These are phyloP conservation scores for Trametes gibbosa DNA, from an alignment of 768 basidiomycete genomes.

Conservation along the genomic window DNA sequence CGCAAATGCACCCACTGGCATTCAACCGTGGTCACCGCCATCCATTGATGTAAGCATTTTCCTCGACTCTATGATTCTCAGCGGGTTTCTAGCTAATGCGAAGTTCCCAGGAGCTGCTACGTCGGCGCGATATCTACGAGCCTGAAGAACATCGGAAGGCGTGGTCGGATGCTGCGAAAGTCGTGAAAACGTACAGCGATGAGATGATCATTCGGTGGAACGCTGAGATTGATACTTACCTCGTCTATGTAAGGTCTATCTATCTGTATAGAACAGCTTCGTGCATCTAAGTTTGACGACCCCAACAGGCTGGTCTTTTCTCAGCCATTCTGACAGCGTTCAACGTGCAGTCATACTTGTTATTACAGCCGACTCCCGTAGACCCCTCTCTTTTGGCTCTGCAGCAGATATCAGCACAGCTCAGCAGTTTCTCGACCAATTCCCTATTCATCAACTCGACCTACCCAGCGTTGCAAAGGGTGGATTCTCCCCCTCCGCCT, in stretches of 20 bases:
- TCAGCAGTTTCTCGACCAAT: not conserved
- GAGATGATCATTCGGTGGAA: not conserved
- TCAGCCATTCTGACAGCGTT: not conserved
- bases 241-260: not conserved
- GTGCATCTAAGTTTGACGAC: too few species aligned
- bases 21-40: too few species aligned
- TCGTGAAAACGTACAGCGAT: not conserved
- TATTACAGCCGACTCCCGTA: not conserved
- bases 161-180: not conserved
- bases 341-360: too few species aligned
- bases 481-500: not conserved
- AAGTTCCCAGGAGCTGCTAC: not conserved
- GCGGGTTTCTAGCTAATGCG: too few species aligned
- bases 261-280: too few species aligned
- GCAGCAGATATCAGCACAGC: not conserved
- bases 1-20: too few species aligned
- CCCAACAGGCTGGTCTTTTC: slow-evolving; percentile 3
- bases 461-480: not conserved
- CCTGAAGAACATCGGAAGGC: not conserved
- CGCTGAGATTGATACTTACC: not conserved
- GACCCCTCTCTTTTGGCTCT: not conserved
- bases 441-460: not conserved
- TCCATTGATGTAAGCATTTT: too few species aligned
- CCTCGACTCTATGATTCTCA: too few species aligned
- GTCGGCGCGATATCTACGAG: not conserved